Conservation (phyloP, 257 asterid genomes). For the Solanum dulcamara region DNA sequence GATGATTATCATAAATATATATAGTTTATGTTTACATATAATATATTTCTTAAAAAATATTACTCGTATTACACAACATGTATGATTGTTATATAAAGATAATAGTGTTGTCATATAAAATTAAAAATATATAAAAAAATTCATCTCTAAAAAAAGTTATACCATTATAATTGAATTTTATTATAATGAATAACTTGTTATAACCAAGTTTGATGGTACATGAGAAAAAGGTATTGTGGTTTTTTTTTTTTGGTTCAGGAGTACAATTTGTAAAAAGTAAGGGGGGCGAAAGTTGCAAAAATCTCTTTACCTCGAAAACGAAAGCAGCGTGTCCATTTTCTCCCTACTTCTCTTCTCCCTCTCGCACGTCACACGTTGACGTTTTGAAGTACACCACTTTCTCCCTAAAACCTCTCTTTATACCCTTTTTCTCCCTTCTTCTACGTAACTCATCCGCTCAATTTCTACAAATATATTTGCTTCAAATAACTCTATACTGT, state of each 20-base stretch:
- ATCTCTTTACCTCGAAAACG: neutral
- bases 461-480: neutral
- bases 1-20: too few species aligned
- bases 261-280: neutral
- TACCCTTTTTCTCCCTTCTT: neutral
- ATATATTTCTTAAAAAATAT: too few species aligned
- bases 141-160: too few species aligned
- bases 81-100: too few species aligned
- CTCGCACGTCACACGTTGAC: conserved; percentile 1
- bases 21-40: too few species aligned
- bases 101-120: too few species aligned
- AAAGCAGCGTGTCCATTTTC: neutral
- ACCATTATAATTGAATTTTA: too few species aligned
- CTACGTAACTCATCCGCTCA: neutral
- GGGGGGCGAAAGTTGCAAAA: neutral
- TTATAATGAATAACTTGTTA: too few species aligned
- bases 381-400: neutral
- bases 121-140: too few species aligned
- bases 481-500: neutral
- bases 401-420: neutral
- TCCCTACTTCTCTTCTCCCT: neutral
- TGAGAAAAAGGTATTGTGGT: too few species aligned
- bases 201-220: too few species aligned
- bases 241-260: neutral
- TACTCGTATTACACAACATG: too few species aligned